Percentiles rank a stretch among this genome's conserved stretches.
These are phyloP conservation scores for Avena eriantha DNA, from an alignment of 176 grass and related monocot species.

Conservation along the genomic window DNA sequence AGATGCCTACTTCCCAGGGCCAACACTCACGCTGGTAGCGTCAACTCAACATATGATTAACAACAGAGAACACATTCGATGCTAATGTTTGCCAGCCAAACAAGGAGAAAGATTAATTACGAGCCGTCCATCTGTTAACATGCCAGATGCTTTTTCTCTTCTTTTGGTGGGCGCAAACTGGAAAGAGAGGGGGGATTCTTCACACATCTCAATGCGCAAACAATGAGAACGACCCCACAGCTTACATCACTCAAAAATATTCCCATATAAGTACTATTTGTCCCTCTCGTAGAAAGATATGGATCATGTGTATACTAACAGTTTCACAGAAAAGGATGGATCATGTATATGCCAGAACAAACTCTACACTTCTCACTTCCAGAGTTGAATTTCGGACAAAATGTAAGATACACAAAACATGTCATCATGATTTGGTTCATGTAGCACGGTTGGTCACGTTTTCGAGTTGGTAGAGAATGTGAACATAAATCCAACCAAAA, in stretches of 20 bases:
- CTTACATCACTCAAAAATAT: background rate
- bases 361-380: background rate
- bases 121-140: background rate
- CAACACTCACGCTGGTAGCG: background rate
- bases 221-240: background rate
- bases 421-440: background rate
- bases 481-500: constrained; percentile 56
- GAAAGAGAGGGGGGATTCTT: constrained; percentile 1
- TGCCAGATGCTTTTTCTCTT: background rate
- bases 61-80: constrained; percentile 1
- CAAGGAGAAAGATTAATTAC: background rate
- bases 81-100: background rate
- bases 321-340: constrained; percentile 6
- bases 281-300: background rate
- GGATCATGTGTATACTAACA: background rate
- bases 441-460: background rate
- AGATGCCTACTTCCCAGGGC: constrained; percentile 29
- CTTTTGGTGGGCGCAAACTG: background rate
- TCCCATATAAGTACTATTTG: background rate
- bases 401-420: constrained; percentile 1
- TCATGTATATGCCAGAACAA: background rate
- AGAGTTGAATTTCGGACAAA: background rate
- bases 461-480: constrained; percentile 26
- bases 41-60: background rate
- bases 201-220: constrained; percentile 15